phyloP scores from a whole-genome alignment of 805 yeast genomes.

The Wickerhamomyces chaumierensis region DNA sequence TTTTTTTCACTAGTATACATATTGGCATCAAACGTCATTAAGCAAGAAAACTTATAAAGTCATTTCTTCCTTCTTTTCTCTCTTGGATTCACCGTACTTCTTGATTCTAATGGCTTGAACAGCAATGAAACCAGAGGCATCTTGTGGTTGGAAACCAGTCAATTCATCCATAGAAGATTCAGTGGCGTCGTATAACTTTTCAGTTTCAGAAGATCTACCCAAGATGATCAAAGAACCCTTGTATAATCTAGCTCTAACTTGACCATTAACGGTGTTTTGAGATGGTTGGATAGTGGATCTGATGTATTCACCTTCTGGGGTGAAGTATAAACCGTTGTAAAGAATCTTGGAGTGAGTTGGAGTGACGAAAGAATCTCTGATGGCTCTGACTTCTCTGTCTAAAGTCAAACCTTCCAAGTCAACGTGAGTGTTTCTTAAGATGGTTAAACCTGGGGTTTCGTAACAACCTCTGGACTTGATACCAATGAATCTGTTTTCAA shows the following conservation, averaged over 20 bases:
- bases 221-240: constrained; percentile 77
- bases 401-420: constrained; percentile 95
- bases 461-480: constrained; percentile 98
- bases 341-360: constrained; percentile 81
- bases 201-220: constrained; percentile 93
- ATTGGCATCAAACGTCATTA: background rate
- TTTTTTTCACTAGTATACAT: no score
- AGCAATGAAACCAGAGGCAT: constrained; percentile 93
- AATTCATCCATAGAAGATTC: constrained; percentile 99
- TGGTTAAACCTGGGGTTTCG: constrained; percentile 97
- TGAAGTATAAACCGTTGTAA: constrained; percentile 95
- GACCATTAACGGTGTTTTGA: constrained; percentile 91
- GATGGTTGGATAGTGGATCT: constrained; percentile 92
- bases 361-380: constrained; percentile 94
- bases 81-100: constrained; percentile 93
- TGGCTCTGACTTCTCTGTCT: constrained; percentile 94
- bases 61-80: constrained; percentile 53
- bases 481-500: constrained; percentile 97
- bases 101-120: constrained; percentile 97
- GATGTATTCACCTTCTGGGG: constrained; percentile 96
- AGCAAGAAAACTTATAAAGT: constrained; percentile 19
- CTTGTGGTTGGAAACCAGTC: constrained; percentile 95
- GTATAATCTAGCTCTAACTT: constrained; percentile 86
- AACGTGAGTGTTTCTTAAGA: constrained; percentile 87
- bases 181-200: constrained; percentile 93